Percentiles rank a stretch among this genome's conserved stretches.
Conservation (phyloP, 1,284 basidiomycete species). For the Ceratobasidium sp. region DNA sequence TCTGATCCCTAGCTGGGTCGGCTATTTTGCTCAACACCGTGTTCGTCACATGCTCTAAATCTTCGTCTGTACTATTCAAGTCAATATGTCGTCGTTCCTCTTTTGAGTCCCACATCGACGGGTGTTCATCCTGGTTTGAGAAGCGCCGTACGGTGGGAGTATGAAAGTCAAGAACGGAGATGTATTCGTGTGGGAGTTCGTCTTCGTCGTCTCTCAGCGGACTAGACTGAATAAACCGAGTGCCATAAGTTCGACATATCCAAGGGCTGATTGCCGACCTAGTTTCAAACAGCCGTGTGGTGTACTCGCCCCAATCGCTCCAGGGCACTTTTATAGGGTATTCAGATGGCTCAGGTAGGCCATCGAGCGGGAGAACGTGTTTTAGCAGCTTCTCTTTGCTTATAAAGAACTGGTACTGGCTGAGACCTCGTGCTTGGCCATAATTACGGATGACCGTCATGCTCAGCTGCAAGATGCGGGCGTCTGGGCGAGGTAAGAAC, state of each 20-base stretch:
- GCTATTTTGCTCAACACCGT: constrained; percentile 51
- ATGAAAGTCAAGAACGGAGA: constrained; percentile 40
- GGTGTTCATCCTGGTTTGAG: constrained; percentile 9
- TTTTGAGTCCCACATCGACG: constrained; percentile 27
- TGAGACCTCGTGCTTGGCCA: constrained; percentile 28
- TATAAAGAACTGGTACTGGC: constrained; percentile 36
- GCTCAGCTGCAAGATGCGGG: constrained; percentile 24
- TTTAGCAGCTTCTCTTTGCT: constrained; percentile 32
- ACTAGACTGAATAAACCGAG: constrained; percentile 29
- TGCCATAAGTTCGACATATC: constrained; percentile 34
- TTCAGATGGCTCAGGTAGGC: background rate
- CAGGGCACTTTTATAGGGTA: constrained; percentile 25
- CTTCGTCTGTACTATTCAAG: constrained; percentile 60
- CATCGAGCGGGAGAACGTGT: background rate
- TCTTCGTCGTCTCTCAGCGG: constrained; percentile 16
- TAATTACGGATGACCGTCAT: constrained; percentile 37
- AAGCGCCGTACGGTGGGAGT: constrained; percentile 35
- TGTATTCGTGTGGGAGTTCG: constrained; percentile 14
- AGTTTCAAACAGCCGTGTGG: constrained; percentile 28
- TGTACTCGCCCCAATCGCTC: constrained; percentile 31
- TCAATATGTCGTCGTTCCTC: constrained; percentile 31
- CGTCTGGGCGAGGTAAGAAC: constrained; percentile 17
- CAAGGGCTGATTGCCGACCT: constrained; percentile 34
- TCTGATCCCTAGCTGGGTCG: background rate
- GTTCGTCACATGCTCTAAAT: constrained; percentile 71